phyloP scores from a whole-genome alignment of 768 basidiomycete species.

The Tephrocybe sp. region DNA sequence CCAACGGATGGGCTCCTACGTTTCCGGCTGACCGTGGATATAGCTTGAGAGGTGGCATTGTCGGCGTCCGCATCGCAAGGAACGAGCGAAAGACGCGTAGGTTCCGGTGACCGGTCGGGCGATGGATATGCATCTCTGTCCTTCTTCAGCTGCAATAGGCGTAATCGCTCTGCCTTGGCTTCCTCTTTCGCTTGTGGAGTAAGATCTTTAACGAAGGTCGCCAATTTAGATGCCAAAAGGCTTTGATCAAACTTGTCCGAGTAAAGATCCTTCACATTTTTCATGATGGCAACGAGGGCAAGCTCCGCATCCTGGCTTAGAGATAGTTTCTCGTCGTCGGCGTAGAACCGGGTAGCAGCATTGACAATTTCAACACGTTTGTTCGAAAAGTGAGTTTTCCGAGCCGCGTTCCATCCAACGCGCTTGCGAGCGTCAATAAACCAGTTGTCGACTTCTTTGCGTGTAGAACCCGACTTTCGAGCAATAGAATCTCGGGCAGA shows the following conservation, averaged over 20 bases:
- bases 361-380: constrained; percentile 36
- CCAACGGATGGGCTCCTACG: constrained; percentile 11
- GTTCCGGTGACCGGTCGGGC: constrained; percentile 17
- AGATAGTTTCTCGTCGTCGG: constrained; percentile 18
- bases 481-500: constrained; percentile 30
- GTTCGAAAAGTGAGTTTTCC: constrained; percentile 31
- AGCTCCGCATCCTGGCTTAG: constrained; percentile 21
- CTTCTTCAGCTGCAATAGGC: constrained; percentile 4
- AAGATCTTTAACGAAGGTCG: constrained; percentile 27
- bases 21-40: constrained; percentile 10
- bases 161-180: constrained; percentile 11
- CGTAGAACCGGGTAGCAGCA: constrained; percentile 36
- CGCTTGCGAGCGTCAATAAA: constrained; percentile 49
- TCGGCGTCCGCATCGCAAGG: neutral
- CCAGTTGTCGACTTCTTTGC: constrained; percentile 45
- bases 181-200: constrained; percentile 20
- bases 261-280: constrained; percentile 21
- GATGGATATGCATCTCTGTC: constrained; percentile 18
- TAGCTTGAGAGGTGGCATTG: neutral
- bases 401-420: constrained; percentile 51
- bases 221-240: constrained; percentile 26
- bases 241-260: constrained; percentile 25
- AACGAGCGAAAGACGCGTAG: neutral
- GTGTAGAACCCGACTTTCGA: constrained; percentile 13
- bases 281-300: constrained; percentile 23